Conservation (phyloP, 83 land plant genomes). For the Thuja plicata region DNA sequence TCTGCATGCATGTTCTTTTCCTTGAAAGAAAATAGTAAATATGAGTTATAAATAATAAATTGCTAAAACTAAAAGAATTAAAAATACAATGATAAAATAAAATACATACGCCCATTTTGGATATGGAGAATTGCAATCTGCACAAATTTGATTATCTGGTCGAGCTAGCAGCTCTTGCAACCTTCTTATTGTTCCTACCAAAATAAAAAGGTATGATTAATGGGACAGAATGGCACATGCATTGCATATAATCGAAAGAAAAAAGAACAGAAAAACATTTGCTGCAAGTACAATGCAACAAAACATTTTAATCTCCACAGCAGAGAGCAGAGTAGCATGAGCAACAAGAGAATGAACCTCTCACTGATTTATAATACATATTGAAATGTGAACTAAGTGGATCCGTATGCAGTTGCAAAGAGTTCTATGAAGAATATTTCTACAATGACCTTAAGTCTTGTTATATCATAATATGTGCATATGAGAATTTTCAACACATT, state of each 20-base stretch:
- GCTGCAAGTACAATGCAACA: background rate
- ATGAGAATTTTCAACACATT: background rate
- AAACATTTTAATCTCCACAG: background rate
- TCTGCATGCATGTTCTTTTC: background rate
- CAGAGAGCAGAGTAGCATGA: background rate
- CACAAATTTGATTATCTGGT: slow-evolving; percentile 53
- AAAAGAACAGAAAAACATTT: background rate
- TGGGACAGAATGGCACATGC: background rate
- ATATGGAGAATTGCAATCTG: slow-evolving; percentile 76
- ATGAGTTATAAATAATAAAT: background rate
- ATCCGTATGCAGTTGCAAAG: background rate
- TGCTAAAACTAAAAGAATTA: slow-evolving; percentile 2
- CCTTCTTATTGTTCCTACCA: slow-evolving; percentile 33
- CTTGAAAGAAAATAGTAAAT: background rate
- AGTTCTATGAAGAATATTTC: background rate
- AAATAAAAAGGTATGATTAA: background rate
- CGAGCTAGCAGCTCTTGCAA: slow-evolving; percentile 42
- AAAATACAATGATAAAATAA: background rate
- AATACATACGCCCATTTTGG: slow-evolving; percentile 89
- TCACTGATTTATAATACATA: background rate
- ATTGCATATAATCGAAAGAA: background rate
- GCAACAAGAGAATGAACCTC: background rate
- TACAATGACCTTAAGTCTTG: background rate
- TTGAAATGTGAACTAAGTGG: background rate
- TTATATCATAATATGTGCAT: background rate